Evolutionary conservation across 306 rosid species (phyloP), one percentile per base, ranked within the genome.

Genomic region (Begonia peltatifolia): DNA sequence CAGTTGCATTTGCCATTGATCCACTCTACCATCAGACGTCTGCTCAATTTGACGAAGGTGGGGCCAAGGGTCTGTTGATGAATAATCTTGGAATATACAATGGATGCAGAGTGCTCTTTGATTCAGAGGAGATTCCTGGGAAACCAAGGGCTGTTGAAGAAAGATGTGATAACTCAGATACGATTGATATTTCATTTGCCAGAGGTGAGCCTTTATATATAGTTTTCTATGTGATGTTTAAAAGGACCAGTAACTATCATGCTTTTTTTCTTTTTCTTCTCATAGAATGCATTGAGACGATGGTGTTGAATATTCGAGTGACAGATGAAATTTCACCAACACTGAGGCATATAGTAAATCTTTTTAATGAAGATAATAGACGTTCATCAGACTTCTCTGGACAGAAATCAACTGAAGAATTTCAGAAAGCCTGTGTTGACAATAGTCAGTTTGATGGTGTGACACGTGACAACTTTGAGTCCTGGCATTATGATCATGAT

Each of bases 21-120:
- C 99, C 95, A 11, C 95, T 90, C 53, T 90, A 86, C 71, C 93
- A 84, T 67, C 93, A 90, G 69, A 86, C 99, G 42, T 78, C 99
- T 10, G 93, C 95, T 56, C 88, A 86, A 69, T 90, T 90, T 57
- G 95, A 90, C 44, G 99, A 90, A 82, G 99, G 99, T 36, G 99
- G 99, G 67, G 99, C 99, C 51, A 81, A 72, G 80, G 99, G 95
- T 69, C 88, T 86, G 55, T 69, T 86, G 56, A 74, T 90, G 94
- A 90, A 81, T 61, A 90, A 90, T 75, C 95, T 90, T 11, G 84
- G 99, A 48, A 79, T 90, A 11, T 90, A 77, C 68, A 87, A 90
- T 67, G 78, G 76, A 54, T 86, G 99, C 76, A 79, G 77, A 67
- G 76, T 90, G 59, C 94, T 86, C 58, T 86, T 90, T 69, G 99